Evolutionary conservation across 2,329 filamentous ascomycete species (phyloP), one percentile per base, ranked within the genome.

Genomic region (Botrytis fabae): DNA sequence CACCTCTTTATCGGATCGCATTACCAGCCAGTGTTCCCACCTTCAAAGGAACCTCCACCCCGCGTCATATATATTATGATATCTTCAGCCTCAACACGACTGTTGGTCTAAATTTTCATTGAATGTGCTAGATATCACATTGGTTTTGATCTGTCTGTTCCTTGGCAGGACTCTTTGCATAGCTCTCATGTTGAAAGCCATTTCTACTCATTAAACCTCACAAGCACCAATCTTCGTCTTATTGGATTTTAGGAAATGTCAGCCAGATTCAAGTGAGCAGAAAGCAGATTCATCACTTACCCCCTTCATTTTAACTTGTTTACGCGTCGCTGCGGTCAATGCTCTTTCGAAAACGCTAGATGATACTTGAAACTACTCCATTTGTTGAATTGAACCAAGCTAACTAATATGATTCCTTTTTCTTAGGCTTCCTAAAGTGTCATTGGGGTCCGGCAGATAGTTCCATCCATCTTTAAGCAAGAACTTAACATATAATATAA

Each of bases 381-480:
- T 10, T 4, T 18, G 28, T 71, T 44, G 46, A 25, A 71, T 54
- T 18, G n/a, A n/a, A 70, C 38, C 54, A 46, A 42, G 74, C 78
- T 79, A 73, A 78, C 72, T 79, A 73, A 78, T 73, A 54, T 40
- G 35, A 22, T 44, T 28, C 16, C 28, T 22, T 42, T 57, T 18
- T 14, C 18, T 10, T 70, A 81, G 80, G 76, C 75, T 78, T 75
- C 77, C 77, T 76, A 77, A 75, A 75, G 78, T 73, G 75, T 78
- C 74, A 76, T 76, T 75, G 78, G 79, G 77, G 77, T 75, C 76
- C 73, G 77, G 78, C 73, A 77, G 78, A 81, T 81, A 81, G 78
- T 70, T 77, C 44, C 59, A 44, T 57, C n/a, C 32, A 51, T n/a
- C 38, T 46, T 28, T 76, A 74, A 74, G 70, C 59, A 69, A 74